Conservation (phyloP, 2,329 filamentous ascomycete species). For the Colletotrichum tofieldiae region DNA sequence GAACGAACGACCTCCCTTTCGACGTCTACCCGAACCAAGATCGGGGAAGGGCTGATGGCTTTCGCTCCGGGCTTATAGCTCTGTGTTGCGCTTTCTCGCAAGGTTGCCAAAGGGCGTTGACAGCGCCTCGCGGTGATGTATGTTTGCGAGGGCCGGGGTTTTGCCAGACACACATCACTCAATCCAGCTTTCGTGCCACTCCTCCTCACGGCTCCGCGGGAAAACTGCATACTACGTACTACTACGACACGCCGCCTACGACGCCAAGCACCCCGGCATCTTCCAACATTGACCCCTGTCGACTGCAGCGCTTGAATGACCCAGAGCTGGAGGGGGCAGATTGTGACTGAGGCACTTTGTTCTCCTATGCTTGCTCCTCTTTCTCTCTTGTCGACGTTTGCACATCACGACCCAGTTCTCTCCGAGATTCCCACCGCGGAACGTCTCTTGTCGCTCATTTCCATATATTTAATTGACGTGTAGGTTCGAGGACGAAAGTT, state of each 20-base stretch:
- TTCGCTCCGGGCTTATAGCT: neutral
- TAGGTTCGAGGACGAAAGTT: conserved; percentile 1
- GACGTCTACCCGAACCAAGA: conserved; percentile 6
- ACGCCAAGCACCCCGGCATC: conserved; percentile 6
- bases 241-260: neutral
- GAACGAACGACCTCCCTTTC: conserved; percentile 8
- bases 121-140: neutral
- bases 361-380: conserved; percentile 17
- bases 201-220: neutral
- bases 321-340: neutral
- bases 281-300: conserved; percentile 6
- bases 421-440: conserved; percentile 26
- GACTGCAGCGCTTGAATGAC: neutral
- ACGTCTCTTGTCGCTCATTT: conserved; percentile 41
- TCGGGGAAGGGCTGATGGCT: neutral
- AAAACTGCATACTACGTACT: neutral
- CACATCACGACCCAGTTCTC: conserved; percentile 12
- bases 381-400: conserved; percentile 14
- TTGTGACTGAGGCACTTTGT: conserved; percentile 30
- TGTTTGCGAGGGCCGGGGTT: neutral
- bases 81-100: too few relatives aligned
- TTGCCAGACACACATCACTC: neutral
- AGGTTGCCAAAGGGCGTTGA: neutral
- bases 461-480: conserved; percentile 13
- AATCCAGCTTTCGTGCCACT: neutral